A percentile compares a stretch with the other conserved stretches of the same genome.
Evolutionary conservation across 768 basidiomycete genomes (phyloP).

Genomic region (Mycena venus): DNA sequence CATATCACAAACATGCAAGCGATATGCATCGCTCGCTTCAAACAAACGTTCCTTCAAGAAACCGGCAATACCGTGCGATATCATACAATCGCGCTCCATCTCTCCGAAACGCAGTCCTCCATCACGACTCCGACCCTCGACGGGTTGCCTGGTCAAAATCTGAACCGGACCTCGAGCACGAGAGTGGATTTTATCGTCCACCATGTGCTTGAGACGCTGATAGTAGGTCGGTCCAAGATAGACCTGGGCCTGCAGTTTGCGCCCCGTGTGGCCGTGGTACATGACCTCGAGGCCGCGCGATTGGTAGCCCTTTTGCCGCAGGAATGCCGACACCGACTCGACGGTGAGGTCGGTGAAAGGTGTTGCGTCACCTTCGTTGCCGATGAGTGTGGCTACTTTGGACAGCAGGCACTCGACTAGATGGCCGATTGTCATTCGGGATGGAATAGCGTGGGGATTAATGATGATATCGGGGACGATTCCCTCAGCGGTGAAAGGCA

Average conservation of each 20-base stretch:
- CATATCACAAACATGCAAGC: constrained; percentile 97
- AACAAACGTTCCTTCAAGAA: constrained; percentile 98
- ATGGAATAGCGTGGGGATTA: constrained; percentile 99
- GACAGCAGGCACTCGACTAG: constrained; percentile 98
- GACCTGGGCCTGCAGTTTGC: constrained; percentile 96
- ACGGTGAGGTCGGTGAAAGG: constrained; percentile 99
- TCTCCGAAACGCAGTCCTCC: constrained; percentile 99
- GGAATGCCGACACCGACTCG: constrained; percentile 94
- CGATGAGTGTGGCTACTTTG: constrained; percentile 95
- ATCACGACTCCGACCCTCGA: constrained; percentile 98
- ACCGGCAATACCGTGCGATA: constrained; percentile 97
- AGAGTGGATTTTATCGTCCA: constrained; percentile 99
- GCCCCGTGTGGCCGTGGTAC: constrained; percentile 99
- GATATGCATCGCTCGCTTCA: constrained; percentile 93
- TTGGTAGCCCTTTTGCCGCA: constrained; percentile 93
- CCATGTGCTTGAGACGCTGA: constrained; percentile 99
- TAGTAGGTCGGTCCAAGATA: constrained; percentile 99
- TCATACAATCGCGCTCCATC: constrained; percentile 99
- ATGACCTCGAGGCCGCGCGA: constrained; percentile 97
- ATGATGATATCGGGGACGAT: constrained; percentile 98
- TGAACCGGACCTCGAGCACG: constrained; percentile 97
- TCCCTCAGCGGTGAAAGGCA: constrained; percentile 98
- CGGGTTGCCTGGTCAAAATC: constrained; percentile 96
- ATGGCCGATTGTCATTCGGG: constrained; percentile 99
- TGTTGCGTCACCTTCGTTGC: constrained; percentile 98